Evolutionary conservation across 2,329 filamentous ascomycete species (phyloP).

Genomic region (Balansia obtecta): DNA sequence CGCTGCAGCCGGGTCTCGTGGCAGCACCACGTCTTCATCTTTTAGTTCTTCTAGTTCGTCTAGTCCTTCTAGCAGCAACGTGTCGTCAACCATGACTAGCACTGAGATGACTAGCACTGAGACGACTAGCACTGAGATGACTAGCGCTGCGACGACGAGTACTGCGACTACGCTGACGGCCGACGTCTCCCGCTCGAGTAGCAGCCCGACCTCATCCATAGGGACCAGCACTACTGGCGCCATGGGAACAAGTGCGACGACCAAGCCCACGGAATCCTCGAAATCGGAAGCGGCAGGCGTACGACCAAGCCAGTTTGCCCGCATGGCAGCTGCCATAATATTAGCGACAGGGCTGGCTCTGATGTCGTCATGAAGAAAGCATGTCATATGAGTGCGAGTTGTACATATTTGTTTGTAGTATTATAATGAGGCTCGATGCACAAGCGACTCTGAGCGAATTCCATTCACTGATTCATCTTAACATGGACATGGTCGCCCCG

Average conservation of each 20-base stretch:
- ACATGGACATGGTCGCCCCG: no score
- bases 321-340: slow-evolving; percentile 1
- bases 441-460: background rate
- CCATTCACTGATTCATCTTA: background rate
- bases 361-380: background rate
- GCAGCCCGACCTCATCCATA: background rate
- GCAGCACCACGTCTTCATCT: background rate
- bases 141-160: slow-evolving; percentile 2
- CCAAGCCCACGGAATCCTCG: slow-evolving; percentile 6
- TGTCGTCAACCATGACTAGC: background rate
- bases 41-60: background rate
- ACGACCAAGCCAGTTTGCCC: background rate
- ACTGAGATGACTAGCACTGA: no score
- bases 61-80: background rate
- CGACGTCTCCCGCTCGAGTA: background rate
- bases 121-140: slow-evolving; percentile 5
- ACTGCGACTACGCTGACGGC: slow-evolving; percentile 4
- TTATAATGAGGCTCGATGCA: slow-evolving; percentile 4
- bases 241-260: background rate
- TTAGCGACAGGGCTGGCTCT: background rate
- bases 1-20: slow-evolving; percentile 4
- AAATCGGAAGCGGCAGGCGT: slow-evolving; percentile 5
- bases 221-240: background rate
- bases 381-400: background rate
- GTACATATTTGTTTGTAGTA: slow-evolving; percentile 3